Evolutionary conservation across 2,329 filamentous ascomycete species (phyloP), one percentile per base, ranked within the genome.

Genomic region (Aspergillus quadrilineatus): DNA sequence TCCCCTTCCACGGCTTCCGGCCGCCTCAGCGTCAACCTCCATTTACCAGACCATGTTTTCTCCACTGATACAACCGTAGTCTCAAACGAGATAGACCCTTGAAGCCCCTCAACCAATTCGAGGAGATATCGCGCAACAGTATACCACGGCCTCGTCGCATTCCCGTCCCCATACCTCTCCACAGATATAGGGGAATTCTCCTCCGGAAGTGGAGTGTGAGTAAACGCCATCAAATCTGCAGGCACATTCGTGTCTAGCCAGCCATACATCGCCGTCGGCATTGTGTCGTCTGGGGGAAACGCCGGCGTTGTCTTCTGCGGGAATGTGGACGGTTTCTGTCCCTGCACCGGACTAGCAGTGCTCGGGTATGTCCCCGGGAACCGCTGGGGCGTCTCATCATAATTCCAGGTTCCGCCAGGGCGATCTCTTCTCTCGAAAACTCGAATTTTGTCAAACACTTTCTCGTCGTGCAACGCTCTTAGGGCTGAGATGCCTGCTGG

Each of bases 21-120:
- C 34, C 76, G 75, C 17, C 29, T 73, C 58, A 2, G 67, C 66
- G 1, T 74, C 50, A 8, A 59, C 56, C 70, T 69, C 73, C 58
- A 69, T 61, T 4, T 60, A 42, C 9, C 48, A 55, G 15, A 51
- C 0, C 75, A 63, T 62, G 84, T 53, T 43, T 66, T 68, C 29
- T 61, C 61, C 8, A 63, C 61, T 0, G 54, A 59, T 32, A 70
- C 70, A 1, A 73, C 69, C 5, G 68, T 69, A 5, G 71, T 74
- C 48, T 68, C 68, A 46, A 71, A 66, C 12, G 64, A 66, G 8
- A 71, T 58, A 1, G 67, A 55, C 26, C 67, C 63, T 9, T 59
- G 60, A 52, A 69, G 68, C 4, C 62, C 59, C 8, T 62, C 56
- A 32, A 66, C 65, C 4, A 68, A 45, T 43, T 65, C 60, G 26